phyloP scores from a whole-genome alignment of 768 basidiomycete species.

The Krasilnikovozyma curviuscula region DNA sequence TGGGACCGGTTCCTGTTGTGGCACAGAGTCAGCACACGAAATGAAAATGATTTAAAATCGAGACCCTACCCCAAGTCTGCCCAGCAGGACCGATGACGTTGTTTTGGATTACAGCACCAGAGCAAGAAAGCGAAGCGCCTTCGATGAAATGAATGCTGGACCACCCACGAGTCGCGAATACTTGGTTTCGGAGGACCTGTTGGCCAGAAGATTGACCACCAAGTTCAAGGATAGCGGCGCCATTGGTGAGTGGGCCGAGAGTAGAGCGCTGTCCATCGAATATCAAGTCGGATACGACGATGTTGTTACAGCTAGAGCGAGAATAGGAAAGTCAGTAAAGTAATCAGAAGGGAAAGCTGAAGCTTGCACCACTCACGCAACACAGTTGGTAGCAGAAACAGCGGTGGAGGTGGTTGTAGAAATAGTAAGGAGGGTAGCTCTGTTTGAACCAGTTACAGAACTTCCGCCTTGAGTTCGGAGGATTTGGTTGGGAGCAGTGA shows the following conservation, averaged over 20 bases:
- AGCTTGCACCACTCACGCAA: background rate
- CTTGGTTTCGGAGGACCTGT: background rate
- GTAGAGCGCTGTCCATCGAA: background rate
- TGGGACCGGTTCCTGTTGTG: no score
- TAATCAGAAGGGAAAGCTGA: background rate
- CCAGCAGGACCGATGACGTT: slow-evolving; percentile 5
- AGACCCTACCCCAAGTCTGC: background rate
- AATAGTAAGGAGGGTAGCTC: background rate
- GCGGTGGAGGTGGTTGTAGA: background rate
- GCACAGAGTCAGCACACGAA: background rate
- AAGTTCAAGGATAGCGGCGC: background rate
- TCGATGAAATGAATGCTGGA: background rate
- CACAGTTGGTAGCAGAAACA: background rate
- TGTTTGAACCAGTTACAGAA: background rate
- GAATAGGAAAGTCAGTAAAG: background rate
- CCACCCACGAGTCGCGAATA: slow-evolving; percentile 1
- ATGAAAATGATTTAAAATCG: background rate
- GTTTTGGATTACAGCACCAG: background rate
- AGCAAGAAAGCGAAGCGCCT: background rate
- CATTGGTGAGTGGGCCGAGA: background rate
- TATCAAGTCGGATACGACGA: background rate
- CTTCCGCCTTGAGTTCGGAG: background rate
- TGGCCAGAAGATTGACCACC: background rate
- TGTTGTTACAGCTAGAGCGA: slow-evolving; percentile 1
- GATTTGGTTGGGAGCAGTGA: background rate